Evolutionary conservation across 164 flowering plant genomes (phyloP).

Genomic region (Aristolochia contorta): DNA sequence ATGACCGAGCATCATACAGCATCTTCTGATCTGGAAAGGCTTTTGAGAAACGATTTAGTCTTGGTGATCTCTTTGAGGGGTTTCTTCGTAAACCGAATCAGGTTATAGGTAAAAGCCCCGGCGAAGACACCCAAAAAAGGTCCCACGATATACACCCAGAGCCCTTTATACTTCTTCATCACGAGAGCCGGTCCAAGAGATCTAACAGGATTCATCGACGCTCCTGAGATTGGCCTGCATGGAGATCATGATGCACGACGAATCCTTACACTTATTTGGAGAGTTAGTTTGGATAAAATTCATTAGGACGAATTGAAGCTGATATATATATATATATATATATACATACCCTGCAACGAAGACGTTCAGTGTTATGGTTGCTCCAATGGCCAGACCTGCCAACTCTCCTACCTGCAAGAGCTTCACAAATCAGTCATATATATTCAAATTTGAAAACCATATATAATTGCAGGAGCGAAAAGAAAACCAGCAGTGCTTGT

Average conservation of each 20-base stretch:
- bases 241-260: background rate
- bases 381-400: conserved; percentile 61
- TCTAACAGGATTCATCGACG: conserved; percentile 57
- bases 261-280: background rate
- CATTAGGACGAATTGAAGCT: too few relatives aligned
- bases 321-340: too few relatives aligned
- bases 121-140: conserved; percentile 25
- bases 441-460: background rate
- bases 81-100: conserved; percentile 33
- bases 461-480: background rate
- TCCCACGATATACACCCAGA: conserved; percentile 39
- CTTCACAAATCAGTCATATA: background rate
- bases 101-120: conserved; percentile 28
- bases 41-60: conserved; percentile 23
- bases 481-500: background rate
- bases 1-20: background rate
- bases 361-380: conserved; percentile 51
- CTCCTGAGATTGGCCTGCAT: conserved; percentile 39
- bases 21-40: background rate
- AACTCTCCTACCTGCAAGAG: conserved; percentile 46
- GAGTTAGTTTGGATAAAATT: too few relatives aligned
- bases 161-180: conserved; percentile 20
- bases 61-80: conserved; percentile 26
- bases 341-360: conserved; percentile 49
- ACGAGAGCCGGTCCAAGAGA: conserved; percentile 38